Percentiles rank a stretch among this genome's conserved stretches.
Evolutionary conservation across 1,284 basidiomycete genomes (phyloP).

Genomic region (Leccinum subatratum): DNA sequence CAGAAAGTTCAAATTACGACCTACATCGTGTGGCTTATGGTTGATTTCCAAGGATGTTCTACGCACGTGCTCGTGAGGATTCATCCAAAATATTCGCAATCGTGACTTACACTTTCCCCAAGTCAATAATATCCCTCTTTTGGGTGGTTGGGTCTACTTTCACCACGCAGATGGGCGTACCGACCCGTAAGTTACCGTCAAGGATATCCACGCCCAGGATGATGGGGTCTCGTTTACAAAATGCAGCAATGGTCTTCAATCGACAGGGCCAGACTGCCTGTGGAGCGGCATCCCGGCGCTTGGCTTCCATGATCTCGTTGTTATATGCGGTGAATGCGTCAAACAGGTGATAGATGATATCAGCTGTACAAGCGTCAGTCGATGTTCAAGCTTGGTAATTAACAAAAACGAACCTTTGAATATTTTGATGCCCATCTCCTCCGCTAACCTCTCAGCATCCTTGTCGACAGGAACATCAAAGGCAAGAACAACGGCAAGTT

Average conservation of each 20-base stretch:
- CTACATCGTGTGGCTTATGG: slow-evolving; percentile 74
- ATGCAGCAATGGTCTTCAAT: slow-evolving; percentile 87
- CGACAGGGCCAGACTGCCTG: slow-evolving; percentile 97
- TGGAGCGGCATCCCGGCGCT: slow-evolving; percentile 86
- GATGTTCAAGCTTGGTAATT: background rate
- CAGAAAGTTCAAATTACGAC: slow-evolving; percentile 21
- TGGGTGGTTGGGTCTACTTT: slow-evolving; percentile 81
- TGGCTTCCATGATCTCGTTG: slow-evolving; percentile 88
- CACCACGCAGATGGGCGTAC: slow-evolving; percentile 94
- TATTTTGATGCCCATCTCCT: slow-evolving; percentile 89
- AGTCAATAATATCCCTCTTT: slow-evolving; percentile 85
- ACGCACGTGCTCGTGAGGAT: slow-evolving; percentile 13
- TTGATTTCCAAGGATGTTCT: slow-evolving; percentile 96
- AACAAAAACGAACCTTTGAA: slow-evolving; percentile 70
- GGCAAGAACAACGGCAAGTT: slow-evolving; percentile 91
- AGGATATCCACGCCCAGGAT: slow-evolving; percentile 97
- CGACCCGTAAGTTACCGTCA: slow-evolving; percentile 88
- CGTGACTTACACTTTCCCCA: slow-evolving; percentile 85
- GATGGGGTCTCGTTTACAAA: slow-evolving; percentile 96
- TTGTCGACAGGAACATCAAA: slow-evolving; percentile 96
- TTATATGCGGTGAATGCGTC: slow-evolving; percentile 98
- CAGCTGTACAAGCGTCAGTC: slow-evolving; percentile 48
- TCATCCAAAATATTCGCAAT: background rate
- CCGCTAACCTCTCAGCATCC: slow-evolving; percentile 87
- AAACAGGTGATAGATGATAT: slow-evolving; percentile 99